These are phyloP conservation scores for Aegilops speltoides DNA, from an alignment of 176 grass and related monocot genomes.

Conservation along the genomic window DNA sequence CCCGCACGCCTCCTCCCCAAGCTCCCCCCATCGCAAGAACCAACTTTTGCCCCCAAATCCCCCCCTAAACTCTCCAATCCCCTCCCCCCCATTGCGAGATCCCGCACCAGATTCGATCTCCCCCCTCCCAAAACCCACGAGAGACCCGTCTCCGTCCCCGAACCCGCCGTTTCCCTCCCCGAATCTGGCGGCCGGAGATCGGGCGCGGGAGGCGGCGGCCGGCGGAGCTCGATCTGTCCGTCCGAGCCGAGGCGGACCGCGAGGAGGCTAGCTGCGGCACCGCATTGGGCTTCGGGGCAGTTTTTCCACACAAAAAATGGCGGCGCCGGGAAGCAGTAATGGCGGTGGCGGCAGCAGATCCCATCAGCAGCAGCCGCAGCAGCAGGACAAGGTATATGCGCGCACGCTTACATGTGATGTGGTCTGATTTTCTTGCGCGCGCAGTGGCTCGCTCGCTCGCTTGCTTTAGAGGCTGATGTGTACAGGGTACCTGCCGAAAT, in stretches of 20 bases:
- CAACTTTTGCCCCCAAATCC: neutral
- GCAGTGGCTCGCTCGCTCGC: neutral
- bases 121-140: neutral
- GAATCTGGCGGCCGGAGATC: neutral
- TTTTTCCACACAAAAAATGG: conserved; percentile 18
- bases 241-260: no score
- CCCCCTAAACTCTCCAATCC: neutral
- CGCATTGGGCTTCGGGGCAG: neutral
- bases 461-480: conserved; percentile 37
- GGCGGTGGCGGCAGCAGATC: conserved; percentile 35
- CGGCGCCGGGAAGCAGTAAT: conserved; percentile 16
- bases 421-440: neutral
- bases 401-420: neutral
- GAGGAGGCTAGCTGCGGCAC: neutral
- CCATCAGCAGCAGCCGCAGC: conserved; percentile 40
- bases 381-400: conserved; percentile 57
- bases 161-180: neutral
- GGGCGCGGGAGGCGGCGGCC: neutral
- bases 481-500: conserved; percentile 30
- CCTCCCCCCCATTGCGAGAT: neutral
- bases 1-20: neutral
- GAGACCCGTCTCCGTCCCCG: neutral
- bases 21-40: neutral
- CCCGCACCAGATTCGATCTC: neutral
- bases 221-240: neutral